Percentiles rank a stretch among this genome's conserved stretches.
These are phyloP conservation scores for Rhodotorula babjevae DNA, from an alignment of 768 basidiomycete species.

Conservation along the genomic window DNA sequence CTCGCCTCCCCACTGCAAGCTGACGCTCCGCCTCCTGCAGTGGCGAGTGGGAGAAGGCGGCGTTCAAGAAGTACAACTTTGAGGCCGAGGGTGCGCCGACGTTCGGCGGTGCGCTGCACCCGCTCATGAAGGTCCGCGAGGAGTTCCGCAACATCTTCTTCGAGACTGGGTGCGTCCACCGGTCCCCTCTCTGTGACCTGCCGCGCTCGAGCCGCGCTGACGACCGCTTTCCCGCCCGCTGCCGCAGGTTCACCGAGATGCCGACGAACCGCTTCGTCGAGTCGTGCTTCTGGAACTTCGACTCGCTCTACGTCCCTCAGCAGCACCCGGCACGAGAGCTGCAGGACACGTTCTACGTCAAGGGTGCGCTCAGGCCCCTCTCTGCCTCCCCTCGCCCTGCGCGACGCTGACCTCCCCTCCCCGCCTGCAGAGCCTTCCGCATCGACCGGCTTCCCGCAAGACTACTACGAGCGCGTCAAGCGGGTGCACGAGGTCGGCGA, in stretches of 20 bases:
- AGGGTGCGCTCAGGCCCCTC: slow-evolving; percentile 54
- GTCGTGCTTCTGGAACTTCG: slow-evolving; percentile 99
- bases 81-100: slow-evolving; percentile 89
- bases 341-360: slow-evolving; percentile 98
- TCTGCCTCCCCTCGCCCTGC: background rate
- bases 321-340: slow-evolving; percentile 97
- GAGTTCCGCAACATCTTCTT: slow-evolving; percentile 97
- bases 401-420: slow-evolving; percentile 1
- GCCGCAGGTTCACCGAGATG: slow-evolving; percentile 89
- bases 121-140: slow-evolving; percentile 92
- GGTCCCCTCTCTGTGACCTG: background rate
- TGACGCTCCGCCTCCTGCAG: slow-evolving; percentile 49
- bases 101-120: slow-evolving; percentile 86
- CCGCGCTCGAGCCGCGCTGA: background rate
- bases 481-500: slow-evolving; percentile 73
- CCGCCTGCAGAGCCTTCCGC: slow-evolving; percentile 63
- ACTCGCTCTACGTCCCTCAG: slow-evolving; percentile 94
- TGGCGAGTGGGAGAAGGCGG: slow-evolving; percentile 86
- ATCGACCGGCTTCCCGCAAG: slow-evolving; percentile 67
- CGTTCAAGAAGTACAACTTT: slow-evolving; percentile 98
- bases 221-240: background rate
- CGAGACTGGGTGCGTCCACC: slow-evolving; percentile 84
- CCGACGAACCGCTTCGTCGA: slow-evolving; percentile 93
- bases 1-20: background rate
- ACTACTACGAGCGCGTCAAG: slow-evolving; percentile 80